Evolutionary conservation across 225 moss, liverwort and hornwort species (phyloP).

Genomic region (Thuidium tamariscinum): DNA sequence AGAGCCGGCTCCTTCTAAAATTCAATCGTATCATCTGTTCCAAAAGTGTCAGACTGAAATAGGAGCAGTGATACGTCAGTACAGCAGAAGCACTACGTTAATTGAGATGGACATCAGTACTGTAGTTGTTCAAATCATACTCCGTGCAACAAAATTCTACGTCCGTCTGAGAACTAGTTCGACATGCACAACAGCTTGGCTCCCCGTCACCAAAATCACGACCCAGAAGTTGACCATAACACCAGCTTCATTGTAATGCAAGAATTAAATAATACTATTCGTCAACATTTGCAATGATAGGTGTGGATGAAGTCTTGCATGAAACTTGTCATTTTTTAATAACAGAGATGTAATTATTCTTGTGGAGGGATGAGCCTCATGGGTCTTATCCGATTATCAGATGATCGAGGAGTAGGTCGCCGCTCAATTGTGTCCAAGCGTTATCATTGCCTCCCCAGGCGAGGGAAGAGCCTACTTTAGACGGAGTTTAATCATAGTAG

Average conservation of each 20-base stretch:
- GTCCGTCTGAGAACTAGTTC: too few species aligned
- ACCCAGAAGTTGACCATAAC: not conserved
- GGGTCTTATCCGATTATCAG: accelerated
- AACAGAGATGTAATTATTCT: not conserved
- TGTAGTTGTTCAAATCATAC: too few species aligned
- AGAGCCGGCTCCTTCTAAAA: not conserved
- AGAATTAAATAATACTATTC: not conserved
- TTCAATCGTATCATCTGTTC: not conserved
- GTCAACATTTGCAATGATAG: not conserved
- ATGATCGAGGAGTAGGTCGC: not conserved
- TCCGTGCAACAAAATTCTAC: too few species aligned
- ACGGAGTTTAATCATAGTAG: not conserved
- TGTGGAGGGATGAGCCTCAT: not conserved
- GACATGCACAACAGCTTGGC: not conserved
- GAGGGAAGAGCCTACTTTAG: accelerated
- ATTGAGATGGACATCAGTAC: too few species aligned
- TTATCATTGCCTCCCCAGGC: accelerated
- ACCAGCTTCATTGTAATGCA: not conserved
- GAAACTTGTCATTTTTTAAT: not conserved
- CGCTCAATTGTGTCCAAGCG: too few species aligned
- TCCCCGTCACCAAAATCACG: not conserved
- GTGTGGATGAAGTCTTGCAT: not conserved
- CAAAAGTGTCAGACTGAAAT: not conserved
- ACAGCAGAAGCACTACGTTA: not conserved
- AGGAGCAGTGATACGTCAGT: not conserved